These are phyloP conservation scores for Tricholoma hemisulphureum DNA, from an alignment of 768 basidiomycete species.

Conservation along the genomic window DNA sequence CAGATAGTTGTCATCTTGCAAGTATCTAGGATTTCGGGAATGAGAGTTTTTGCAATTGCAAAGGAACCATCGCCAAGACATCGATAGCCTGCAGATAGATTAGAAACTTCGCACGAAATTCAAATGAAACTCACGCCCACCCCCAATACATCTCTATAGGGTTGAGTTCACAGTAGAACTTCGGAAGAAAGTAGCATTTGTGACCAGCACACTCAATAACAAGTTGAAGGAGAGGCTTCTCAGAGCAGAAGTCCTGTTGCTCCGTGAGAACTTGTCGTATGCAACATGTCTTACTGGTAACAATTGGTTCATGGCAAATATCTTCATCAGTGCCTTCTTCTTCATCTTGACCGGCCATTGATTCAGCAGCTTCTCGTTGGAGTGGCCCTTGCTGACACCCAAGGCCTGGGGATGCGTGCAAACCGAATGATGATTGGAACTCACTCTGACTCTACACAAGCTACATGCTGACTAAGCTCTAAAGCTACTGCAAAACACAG, in stretches of 20 bases:
- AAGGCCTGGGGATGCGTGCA: no score
- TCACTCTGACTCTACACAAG: no score
- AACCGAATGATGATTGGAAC: no score
- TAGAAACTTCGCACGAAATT: background rate
- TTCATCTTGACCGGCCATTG: slow-evolving; percentile 5
- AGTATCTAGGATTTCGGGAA: slow-evolving; percentile 12
- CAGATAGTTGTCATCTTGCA: slow-evolving; percentile 12
- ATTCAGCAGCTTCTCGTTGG: background rate
- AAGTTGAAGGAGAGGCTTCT: slow-evolving; percentile 17
- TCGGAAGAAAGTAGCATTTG: no score
- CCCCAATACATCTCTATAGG: slow-evolving; percentile 7
- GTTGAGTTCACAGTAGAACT: slow-evolving; percentile 16
- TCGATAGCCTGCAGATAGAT: slow-evolving; percentile 10
- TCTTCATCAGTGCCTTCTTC: slow-evolving; percentile 5
- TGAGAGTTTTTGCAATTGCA: slow-evolving; percentile 12
- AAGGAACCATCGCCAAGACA: slow-evolving; percentile 14
- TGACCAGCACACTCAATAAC: slow-evolving; percentile 16
- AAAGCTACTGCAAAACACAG: no score
- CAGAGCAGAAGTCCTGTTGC: slow-evolving; percentile 17
- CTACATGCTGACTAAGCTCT: no score
- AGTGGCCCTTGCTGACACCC: no score
- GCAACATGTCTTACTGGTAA: slow-evolving; percentile 15
- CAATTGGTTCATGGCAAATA: background rate
- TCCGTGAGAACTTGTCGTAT: slow-evolving; percentile 16
- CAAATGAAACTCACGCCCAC: slow-evolving; percentile 2